Percentiles rank a stretch among this genome's conserved stretches.
Evolutionary conservation across 345 rosid species (phyloP).

Genomic region (Camelina sativa): DNA sequence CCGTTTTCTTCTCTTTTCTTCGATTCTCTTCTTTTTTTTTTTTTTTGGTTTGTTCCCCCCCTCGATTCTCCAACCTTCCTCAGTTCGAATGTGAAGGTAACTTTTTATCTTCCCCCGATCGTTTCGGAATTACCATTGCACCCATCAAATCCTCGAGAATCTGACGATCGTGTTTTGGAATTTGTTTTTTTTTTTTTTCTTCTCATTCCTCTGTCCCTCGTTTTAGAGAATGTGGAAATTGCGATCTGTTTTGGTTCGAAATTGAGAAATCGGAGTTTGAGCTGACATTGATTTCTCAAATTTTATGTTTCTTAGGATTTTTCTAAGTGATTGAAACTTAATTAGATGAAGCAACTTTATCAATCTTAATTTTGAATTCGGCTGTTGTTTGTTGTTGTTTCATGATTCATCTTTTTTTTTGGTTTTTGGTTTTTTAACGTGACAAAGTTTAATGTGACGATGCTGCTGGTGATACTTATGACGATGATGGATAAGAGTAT

Average conservation of each 20-base stretch:
- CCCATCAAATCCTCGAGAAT: neutral
- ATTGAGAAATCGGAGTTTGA: neutral
- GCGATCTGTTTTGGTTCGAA: neutral
- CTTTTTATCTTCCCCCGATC: conserved; percentile 1
- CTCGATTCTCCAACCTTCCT: conserved; percentile 14
- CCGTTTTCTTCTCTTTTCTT: conserved; percentile 31
- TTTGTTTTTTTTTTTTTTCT: neutral
- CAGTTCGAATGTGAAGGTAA: conserved; percentile 19
- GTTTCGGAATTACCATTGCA: neutral
- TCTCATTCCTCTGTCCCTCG: neutral
- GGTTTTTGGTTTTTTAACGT: neutral
- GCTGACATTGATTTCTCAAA: neutral
- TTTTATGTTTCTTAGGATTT: neutral
- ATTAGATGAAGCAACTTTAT: neutral
- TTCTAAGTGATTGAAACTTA: neutral
- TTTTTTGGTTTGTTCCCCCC: neutral
- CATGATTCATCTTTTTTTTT: neutral
- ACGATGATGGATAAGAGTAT: too few species aligned
- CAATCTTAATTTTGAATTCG: neutral
- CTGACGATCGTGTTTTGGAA: neutral
- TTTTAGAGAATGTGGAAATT: neutral
- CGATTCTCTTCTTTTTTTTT: neutral
- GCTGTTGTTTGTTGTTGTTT: neutral
- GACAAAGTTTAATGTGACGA: neutral
- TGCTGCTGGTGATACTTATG: neutral